Base-by-base conservation (phyloP, 495 filamentous ascomycete species). In the Tuber umbilicatum region DNA sequence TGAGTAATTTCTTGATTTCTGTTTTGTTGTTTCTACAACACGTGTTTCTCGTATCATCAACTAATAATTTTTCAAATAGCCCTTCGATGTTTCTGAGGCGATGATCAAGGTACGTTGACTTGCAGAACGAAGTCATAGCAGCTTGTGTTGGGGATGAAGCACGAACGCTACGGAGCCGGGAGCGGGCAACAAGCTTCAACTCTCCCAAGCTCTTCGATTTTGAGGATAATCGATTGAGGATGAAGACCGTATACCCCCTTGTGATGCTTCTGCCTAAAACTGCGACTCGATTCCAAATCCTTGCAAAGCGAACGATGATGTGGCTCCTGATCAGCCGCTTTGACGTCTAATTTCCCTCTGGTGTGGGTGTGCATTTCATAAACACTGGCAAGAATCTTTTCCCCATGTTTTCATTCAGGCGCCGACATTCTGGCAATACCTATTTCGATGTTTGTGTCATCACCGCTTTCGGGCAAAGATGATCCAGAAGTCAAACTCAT, bases 81-180 rank as follows among this genome's bases (percentile, higher is more conserved):
- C 95, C 83, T 87, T 88, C 86, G 95, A 99, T 91, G 93, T 99
- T 84, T 91, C 88, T 86, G 95, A 97, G 87, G 85, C 83, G 84
- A 92, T 93, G 89, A 94, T 99, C 87, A 97, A 98, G 96, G 95
- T 99, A 99, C 94, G 95, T 98, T 93, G 89, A 91, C 55, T 82
- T 82, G 80, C 78, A 82, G 75, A 82, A 80, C 75, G 67, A 78
- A 78, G 78, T 79, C 81, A 77, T 76, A 82, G 75, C 75, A 73
- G 73, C 70, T 75, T 80, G 76, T 80, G 74, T 73, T 70, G 76
- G 70, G 78, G 75, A 78, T 73, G 87, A 83, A 88, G 87, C 76
- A 78, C 80, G 75, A 79, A 81, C 68, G 77, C 74, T 81, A 78
- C 79, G 79, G 76, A 79, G 74, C 80, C 72, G 77, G 76, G 78